Base-by-base conservation (phyloP, 176 grass and related monocot genomes). In the Aegilops umbellulata region DNA sequence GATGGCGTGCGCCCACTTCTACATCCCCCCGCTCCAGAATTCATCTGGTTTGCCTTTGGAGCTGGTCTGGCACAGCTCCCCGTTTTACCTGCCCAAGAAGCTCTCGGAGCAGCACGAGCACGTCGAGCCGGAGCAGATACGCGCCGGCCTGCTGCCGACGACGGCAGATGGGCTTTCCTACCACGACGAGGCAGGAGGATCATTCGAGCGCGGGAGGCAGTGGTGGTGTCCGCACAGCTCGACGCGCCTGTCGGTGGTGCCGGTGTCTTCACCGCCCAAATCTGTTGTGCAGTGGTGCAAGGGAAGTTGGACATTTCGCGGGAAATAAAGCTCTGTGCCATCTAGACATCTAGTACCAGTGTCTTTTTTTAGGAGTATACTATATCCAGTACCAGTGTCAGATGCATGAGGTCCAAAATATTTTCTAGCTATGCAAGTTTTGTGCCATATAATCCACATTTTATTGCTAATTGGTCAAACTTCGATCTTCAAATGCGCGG, bases 221-320 rank as follows among this genome's bases (percentile, higher is more conserved):
- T 77, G 72, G 41, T 85, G 83, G 73, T 85, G 60, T 47, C 72
- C 73, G 1, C 72, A 24, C 8, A 84, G 83, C 60, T 84, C 41
- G 22, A 84, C 83, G 20, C 83, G 72, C 49, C 71, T 77, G 46
- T 19, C 60, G 19, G 8, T 76, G 72, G n/a, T 62, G 9, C 60
- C 83, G 10, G 60, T 66, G 72, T 24, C 74, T 77, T 85, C 60
- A 77, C 42, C 72, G 42, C 83, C 83, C 41, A 85, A 13, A 27
- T 60, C 65, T 60, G n/a, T 83, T 26, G 14, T 17, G 34, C 49
- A 72, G 15, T 83, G 80, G 80, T 27, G 67, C 32, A 72, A 41
- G 23, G 17, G 26, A 81, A 67, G 29, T 51, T 51, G 46, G 46
- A 49, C 46, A 49, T 49, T 44, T 44, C 41, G 41, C 41, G 41